Percentiles rank a stretch among this genome's conserved stretches.
These are phyloP conservation scores for Pyronema omphalodes DNA, from an alignment of 495 filamentous ascomycete species.

Conservation along the genomic window DNA sequence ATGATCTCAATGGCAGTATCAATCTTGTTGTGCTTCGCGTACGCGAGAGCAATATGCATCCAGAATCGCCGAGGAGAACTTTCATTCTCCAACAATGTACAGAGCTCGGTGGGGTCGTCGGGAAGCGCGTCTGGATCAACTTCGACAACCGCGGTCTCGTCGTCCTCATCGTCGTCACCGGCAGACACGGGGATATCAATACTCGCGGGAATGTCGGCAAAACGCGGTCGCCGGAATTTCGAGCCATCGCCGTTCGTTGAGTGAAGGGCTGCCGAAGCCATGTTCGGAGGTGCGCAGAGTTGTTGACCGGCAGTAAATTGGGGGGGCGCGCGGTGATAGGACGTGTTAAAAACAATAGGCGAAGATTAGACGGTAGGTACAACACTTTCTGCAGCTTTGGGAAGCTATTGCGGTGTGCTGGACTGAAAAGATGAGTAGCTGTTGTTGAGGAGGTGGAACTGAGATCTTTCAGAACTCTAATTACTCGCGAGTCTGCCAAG, in stretches of 20 bases:
- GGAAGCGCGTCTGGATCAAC: constrained; percentile 76
- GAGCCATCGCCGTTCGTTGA: neutral
- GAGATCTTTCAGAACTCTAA: neutral
- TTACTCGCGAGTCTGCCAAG: neutral
- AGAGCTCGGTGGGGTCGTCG: constrained; percentile 90
- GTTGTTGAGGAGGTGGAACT: neutral
- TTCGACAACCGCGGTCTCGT: constrained; percentile 70
- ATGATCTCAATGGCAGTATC: constrained; percentile 92
- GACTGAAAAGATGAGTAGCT: neutral
- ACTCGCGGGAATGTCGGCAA: constrained; percentile 69
- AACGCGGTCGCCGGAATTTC: constrained; percentile 33
- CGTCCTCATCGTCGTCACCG: constrained; percentile 37
- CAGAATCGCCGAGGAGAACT: constrained; percentile 71
- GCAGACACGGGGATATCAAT: constrained; percentile 82
- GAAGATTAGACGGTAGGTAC: neutral
- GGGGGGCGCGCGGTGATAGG: neutral
- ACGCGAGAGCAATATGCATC: constrained; percentile 92
- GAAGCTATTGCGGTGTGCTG: neutral
- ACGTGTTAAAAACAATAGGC: neutral
- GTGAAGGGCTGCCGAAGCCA: neutral
- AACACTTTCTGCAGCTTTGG: neutral
- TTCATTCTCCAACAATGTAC: constrained; percentile 83
- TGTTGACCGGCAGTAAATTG: neutral
- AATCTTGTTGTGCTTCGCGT: constrained; percentile 82
- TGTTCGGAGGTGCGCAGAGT: neutral